phyloP scores from a whole-genome alignment of 805 yeast species.

The Dipodascus geniculatus region DNA sequence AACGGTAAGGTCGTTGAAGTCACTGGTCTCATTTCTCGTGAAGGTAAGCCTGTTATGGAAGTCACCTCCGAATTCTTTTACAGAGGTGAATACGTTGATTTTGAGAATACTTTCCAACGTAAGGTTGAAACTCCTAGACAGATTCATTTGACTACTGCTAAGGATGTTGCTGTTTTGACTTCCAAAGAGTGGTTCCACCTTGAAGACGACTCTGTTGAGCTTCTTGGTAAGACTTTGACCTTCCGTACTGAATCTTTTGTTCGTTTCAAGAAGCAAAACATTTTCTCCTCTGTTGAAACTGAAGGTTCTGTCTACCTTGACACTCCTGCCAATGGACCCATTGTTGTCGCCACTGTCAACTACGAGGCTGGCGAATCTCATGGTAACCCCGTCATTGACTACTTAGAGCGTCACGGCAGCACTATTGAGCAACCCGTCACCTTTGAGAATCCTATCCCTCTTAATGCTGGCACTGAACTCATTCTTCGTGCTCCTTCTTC shows the following conservation, averaged over 20 bases:
- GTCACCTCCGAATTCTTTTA: constrained; percentile 92
- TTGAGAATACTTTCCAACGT: constrained; percentile 84
- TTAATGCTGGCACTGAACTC: constrained; percentile 41
- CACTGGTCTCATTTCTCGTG: constrained; percentile 74
- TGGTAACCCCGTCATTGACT: constrained; percentile 97
- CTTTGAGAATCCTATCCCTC: constrained; percentile 84
- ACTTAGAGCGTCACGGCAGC: constrained; percentile 80
- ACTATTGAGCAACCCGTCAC: constrained; percentile 88
- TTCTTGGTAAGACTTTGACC: constrained; percentile 68
- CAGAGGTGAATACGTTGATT: constrained; percentile 85
- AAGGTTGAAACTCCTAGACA: constrained; percentile 79
- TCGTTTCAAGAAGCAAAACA: constrained; percentile 62
- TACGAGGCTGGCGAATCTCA: constrained; percentile 87
- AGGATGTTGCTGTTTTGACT: constrained; percentile 84
- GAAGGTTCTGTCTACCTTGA: constrained; percentile 78
- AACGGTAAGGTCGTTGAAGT: constrained; percentile 95
- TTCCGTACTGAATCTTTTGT: constrained; percentile 83
- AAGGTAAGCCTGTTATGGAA: constrained; percentile 74
- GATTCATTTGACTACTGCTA: constrained; percentile 56
- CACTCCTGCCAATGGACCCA: constrained; percentile 81
- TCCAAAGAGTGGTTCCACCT: constrained; percentile 98
- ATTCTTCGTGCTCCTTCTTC: constrained; percentile 75
- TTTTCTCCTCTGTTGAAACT: constrained; percentile 71
- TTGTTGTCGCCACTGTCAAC: constrained; percentile 70
- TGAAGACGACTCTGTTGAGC: constrained; percentile 48